A percentile compares a stretch with the other conserved stretches of the same genome.
Conservation (phyloP, 129 eudicot genomes). For the Pittosporum tobira region DNA sequence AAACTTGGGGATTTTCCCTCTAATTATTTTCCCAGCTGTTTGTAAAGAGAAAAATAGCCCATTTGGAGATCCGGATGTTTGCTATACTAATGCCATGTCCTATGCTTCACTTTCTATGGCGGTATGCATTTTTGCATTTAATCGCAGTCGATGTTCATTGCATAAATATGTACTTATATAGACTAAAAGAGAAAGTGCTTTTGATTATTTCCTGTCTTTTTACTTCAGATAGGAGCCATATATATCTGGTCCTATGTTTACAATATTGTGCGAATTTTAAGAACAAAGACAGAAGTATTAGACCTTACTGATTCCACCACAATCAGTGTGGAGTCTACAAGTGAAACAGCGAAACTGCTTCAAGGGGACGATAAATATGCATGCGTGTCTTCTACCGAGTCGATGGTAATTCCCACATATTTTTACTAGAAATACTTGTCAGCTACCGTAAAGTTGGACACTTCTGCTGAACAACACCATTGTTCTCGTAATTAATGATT, state of each 20-base stretch:
- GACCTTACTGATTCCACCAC: background rate
- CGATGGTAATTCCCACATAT: slow-evolving; percentile 13
- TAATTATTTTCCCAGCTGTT: slow-evolving; percentile 31
- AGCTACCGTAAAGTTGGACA: no score
- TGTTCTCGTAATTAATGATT: no score
- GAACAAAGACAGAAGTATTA: slow-evolving; percentile 1
- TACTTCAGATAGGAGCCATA: slow-evolving; percentile 28
- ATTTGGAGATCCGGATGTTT: slow-evolving; percentile 28
- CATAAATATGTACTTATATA: background rate
- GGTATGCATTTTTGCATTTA: slow-evolving; percentile 13
- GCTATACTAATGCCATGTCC: slow-evolving; percentile 20
- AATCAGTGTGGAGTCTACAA: background rate
- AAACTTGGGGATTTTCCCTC: slow-evolving; percentile 24
- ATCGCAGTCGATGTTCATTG: background rate
- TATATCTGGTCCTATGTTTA: slow-evolving; percentile 39
- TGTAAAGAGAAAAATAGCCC: slow-evolving; percentile 29
- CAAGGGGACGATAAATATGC: slow-evolving; percentile 17
- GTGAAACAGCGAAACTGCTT: slow-evolving; percentile 10
- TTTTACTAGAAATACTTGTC: background rate
- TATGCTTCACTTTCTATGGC: slow-evolving; percentile 46
- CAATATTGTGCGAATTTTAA: slow-evolving; percentile 42
- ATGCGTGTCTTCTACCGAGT: slow-evolving; percentile 18
- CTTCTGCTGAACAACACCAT: no score
- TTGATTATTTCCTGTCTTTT: background rate
- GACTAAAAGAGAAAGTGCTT: background rate